Evolutionary conservation across 2,329 filamentous ascomycete species (phyloP), one percentile per base, ranked within the genome.

Genomic region (Fusarium guadeloupense): DNA sequence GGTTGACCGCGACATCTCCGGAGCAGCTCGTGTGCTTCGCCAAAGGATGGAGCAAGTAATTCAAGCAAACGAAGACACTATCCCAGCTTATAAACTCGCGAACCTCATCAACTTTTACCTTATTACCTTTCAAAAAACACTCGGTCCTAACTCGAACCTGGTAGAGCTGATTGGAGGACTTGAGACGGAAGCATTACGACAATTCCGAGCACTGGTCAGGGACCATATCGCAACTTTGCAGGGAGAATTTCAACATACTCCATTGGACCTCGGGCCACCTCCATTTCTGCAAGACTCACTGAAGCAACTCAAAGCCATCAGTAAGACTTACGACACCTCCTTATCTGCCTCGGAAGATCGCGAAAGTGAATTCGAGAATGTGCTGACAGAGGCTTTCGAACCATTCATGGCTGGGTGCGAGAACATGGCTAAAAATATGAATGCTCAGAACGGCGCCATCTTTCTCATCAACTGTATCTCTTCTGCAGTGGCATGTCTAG

Each of bases 31-130:
- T 19, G 86, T 93, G n/a, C 77, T 98, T n/a, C 88, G 91, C 21
- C 93, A 97, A 74, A 85, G 94, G 26, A 87, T 96, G 46, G 93
- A 97, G 74, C 91, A 98, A 69, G 91, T 96, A 17, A 89, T 98
- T 14, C 93, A 96, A 69, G 91, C 90, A 58, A 94, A 97, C 72
- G 93, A 97, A 67, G 93, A 98, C 55, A 89, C 89, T 1, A 91
- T 96, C 17, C 80, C 93, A 42, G 89, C 92, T 28, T 99, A 97
- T 79, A 95, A 93, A 73, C 87, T 98, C 34, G 89, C 92, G 10
- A 97, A 96, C 68, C 81, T 99, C 2, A 83, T 98, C 35, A 88
- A 86, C 34, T 99, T 99, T 76, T 99, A 99, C 77, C 88, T 86
- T 25, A 83, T 86, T 59, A 97, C 93, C 1, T 97, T 98, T 72